Percentiles rank a stretch among this genome's conserved stretches.
phyloP scores from a whole-genome alignment of 2,329 filamentous ascomycete species.

The Ascocoryne sarcoides region DNA sequence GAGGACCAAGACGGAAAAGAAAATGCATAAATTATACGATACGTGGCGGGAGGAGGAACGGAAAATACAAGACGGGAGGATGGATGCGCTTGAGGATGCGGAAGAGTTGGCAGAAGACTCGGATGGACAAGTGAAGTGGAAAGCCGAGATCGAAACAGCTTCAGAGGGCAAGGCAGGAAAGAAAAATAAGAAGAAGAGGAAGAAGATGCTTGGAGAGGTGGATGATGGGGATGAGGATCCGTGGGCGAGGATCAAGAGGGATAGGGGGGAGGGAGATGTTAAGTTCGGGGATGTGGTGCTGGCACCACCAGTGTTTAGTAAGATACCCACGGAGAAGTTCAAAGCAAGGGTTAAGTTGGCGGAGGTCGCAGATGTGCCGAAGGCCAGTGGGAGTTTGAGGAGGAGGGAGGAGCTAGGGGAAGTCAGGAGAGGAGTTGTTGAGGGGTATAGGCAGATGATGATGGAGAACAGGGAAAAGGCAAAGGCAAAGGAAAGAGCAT shows the following conservation, averaged over 20 bases:
- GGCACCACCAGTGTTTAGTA: constrained; percentile 27
- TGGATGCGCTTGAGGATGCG: constrained; percentile 23
- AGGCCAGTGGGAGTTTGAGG: constrained; percentile 60
- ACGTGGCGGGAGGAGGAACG: constrained; percentile 64
- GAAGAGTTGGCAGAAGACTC: constrained; percentile 26
- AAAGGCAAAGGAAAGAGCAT: background rate
- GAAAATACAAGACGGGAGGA: constrained; percentile 32
- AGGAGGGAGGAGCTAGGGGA: constrained; percentile 64
- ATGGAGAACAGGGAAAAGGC: constrained; percentile 31
- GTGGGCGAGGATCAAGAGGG: constrained; percentile 25
- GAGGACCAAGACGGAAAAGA: constrained; percentile 75
- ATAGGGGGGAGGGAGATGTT: constrained; percentile 22
- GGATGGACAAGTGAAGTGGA: constrained; percentile 41
- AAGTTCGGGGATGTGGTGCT: constrained; percentile 32
- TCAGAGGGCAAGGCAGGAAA: constrained; percentile 26
- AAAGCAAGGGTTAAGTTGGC: constrained; percentile 53
- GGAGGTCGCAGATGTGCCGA: constrained; percentile 60
- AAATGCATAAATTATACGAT: constrained; percentile 71
- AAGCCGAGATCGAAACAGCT: constrained; percentile 47
- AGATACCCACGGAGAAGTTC: constrained; percentile 27
- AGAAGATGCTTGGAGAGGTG: constrained; percentile 36
- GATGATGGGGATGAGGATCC: constrained; percentile 30
- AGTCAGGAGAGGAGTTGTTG: constrained; percentile 61
- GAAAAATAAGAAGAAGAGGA: constrained; percentile 25
- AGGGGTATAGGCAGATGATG: constrained; percentile 66